Base-by-base conservation (phyloP, 768 basidiomycete genomes). In the Tricholoma furcatifolium region DNA sequence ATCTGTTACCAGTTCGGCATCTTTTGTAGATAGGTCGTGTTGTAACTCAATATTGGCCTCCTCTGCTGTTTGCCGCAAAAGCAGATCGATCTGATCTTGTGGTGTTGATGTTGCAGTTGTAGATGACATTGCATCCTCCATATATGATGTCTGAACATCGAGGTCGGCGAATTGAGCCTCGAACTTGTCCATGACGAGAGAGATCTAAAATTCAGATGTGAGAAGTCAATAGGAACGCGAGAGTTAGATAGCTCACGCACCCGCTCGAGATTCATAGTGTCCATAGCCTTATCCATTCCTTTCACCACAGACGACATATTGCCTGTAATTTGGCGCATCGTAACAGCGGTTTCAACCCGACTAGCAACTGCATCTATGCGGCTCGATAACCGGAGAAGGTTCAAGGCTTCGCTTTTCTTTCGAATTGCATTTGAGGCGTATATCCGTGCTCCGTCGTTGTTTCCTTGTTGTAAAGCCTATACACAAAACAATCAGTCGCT, bases 281-380 rank as follows among this genome's bases (percentile, higher is more conserved):
- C 90, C 97, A 99, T 98, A 4, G 97, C 97, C 66, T 88, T 91
- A 68, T 99, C 97, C 97, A 99, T 98, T 31, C 94, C 95, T 63
- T 85, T 86, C 41, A 99, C 97, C 2, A 98, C 97, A 32, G 87
- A 87, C 14, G 93, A 87, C 96, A 99, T 97, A 68, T 87, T 94
- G 3, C 93, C 93, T 27, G 97, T 96, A 36, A 99, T 90, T 70
- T 92, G 83, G 44, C 92, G 84, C 93, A 99, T 98, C 50, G 96
- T 98, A 39, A 98, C 94, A 0, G 97, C 97, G 15, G 97, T 98
- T 74, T 99, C 97, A 1, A 99, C 95, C 21, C 96, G 77, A 63
- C 92, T 94, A 2, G 96, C 91, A 8, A 98, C 97, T 10, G 97
- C 96, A 66, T 99, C 97, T 70, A 98, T 91, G 23, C 95, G 82